Conservation (phyloP, 2,329 filamentous ascomycete genomes). For the Ophioceras dolichostomum region DNA sequence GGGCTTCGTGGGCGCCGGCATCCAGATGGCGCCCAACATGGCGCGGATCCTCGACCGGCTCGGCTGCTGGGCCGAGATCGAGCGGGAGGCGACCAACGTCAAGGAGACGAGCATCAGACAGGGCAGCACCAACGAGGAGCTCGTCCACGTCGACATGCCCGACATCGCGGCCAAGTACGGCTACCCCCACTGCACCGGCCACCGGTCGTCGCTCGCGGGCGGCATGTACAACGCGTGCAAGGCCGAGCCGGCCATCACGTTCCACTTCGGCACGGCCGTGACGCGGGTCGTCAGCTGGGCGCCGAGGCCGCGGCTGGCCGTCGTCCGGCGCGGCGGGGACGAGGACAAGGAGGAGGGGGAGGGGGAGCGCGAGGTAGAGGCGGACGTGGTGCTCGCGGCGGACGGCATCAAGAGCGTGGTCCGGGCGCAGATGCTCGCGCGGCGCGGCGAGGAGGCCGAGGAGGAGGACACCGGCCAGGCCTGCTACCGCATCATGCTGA, state of each 20-base stretch:
- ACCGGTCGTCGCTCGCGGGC: constrained; percentile 59
- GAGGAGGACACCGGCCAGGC: constrained; percentile 63
- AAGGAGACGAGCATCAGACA: constrained; percentile 62
- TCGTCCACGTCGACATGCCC: constrained; percentile 57
- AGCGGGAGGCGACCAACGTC: constrained; percentile 57
- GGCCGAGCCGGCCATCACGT: constrained; percentile 46
- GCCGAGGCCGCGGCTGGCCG: constrained; percentile 46
- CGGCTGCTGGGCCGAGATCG: constrained; percentile 61
- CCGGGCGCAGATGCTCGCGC: constrained; percentile 40
- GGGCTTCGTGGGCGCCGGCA: constrained; percentile 75
- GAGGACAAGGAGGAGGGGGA: constrained; percentile 10
- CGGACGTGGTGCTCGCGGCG: constrained; percentile 38
- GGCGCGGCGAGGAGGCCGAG: constrained; percentile 35
- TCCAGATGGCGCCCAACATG: constrained; percentile 77
- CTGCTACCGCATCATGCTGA: constrained; percentile 68
- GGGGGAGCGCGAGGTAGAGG: constrained; percentile 38
- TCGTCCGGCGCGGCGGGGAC: constrained; percentile 37
- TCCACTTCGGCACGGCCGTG: constrained; percentile 52
- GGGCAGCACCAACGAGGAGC: constrained; percentile 55
- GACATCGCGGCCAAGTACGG: constrained; percentile 57
- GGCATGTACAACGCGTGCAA: constrained; percentile 61
- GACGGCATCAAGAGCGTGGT: constrained; percentile 44
- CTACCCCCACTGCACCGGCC: constrained; percentile 70
- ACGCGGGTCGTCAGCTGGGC: constrained; percentile 45
- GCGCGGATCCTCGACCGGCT: constrained; percentile 61